Evolutionary conservation across 345 rosid species (phyloP).

Genomic region (Rhodomyrtus tomentosa): DNA sequence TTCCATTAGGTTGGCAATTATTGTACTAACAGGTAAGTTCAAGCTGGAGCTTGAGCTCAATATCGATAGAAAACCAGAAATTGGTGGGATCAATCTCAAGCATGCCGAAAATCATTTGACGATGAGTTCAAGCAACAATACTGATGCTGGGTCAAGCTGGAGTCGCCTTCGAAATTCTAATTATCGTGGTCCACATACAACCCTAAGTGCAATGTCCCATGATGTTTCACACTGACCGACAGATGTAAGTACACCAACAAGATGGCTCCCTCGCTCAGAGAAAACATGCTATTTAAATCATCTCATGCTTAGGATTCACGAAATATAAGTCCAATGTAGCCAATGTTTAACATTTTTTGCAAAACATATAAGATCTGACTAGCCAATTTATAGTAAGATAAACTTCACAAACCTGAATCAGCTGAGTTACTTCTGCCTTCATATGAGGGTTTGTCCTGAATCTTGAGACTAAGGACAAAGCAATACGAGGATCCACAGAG

Average conservation of each 20-base stretch:
- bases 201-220: neutral
- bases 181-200: neutral
- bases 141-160: neutral
- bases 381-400: neutral
- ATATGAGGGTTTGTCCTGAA: conserved; percentile 66
- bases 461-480: conserved; percentile 68
- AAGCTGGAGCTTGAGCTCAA: neutral
- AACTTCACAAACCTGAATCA: conserved; percentile 61
- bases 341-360: neutral
- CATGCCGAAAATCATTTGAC: neutral
- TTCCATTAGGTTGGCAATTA: neutral
- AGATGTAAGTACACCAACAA: neutral
- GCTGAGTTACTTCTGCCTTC: conserved; percentile 75
- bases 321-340: neutral
- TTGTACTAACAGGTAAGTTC: neutral
- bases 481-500: conserved; percentile 83
- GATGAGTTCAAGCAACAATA: neutral
- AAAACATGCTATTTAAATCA: neutral
- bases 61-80: neutral
- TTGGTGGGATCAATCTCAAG: neutral
- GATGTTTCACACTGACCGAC: neutral
- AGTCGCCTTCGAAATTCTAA: neutral
- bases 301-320: neutral
- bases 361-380: neutral
- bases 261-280: neutral